Evolutionary conservation across 1,284 basidiomycete species (phyloP), one percentile per base, ranked within the genome.

Genomic region (Pisolithus thermaeus): DNA sequence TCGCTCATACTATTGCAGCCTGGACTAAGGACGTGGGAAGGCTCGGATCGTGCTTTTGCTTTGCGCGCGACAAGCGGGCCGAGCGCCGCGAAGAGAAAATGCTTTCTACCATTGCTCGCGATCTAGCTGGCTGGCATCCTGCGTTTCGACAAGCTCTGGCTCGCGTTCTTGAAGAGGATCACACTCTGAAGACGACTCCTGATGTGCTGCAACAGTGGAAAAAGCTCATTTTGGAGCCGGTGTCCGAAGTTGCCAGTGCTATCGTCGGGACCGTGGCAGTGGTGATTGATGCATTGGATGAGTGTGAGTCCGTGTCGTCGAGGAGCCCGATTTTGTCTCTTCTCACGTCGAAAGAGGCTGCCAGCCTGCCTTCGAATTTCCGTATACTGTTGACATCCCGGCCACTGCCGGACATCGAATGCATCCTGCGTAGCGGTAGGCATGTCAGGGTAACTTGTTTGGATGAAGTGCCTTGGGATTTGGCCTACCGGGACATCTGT

Each of bases 1-100:
- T 61, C 4, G 59, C 60, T 1, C 60, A 57, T 20, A 59, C 53
- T 2, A 42, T 61, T 14, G 52, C 55, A 5, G 37, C 57, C 16
- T 37, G 39, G 12, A 58, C 44, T 38, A 46, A 42, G n/a, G 22
- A 46, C 5, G 2, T 20, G 2, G 46, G 36, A 3, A 23, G 27
- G 16, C 49, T 61, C 3, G 58, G 52, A 5, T 57, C 59, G 7
- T 59, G 54, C n/a, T 60, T 37, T n/a, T 30, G 28, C 28, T 30
- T 30, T 30, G 28, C 28, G 9, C 52, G 54, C 7, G 40, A 27
- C 2, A 9, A n/a, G 20, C 7, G 36, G 22, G 11, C 47, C 0
- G 28, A 47, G 0, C 35, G 6, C 32, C 37, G 25, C 1, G n/a
- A 48, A 4, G 36, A 49, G 9, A 49, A 50, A n/a, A 25, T 62